These are phyloP conservation scores for Albizia julibrissin DNA, from an alignment of 306 rosid genomes.

Conservation along the genomic window DNA sequence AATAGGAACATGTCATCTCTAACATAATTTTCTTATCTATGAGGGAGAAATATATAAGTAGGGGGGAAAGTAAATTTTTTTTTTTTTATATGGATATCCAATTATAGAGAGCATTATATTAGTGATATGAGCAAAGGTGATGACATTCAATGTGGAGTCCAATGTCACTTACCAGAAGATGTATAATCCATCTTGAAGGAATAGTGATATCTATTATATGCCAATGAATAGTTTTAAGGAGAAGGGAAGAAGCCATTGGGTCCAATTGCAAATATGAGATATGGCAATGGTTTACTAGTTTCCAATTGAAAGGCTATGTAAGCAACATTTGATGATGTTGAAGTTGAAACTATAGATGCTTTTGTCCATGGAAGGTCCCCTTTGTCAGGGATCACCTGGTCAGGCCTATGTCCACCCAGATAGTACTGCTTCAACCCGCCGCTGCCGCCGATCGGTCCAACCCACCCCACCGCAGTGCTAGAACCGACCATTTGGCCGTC, in stretches of 20 bases:
- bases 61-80: too few relatives aligned
- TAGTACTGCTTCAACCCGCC: not conserved
- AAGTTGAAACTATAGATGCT: not conserved
- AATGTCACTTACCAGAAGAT: not conserved
- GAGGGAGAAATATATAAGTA: too few relatives aligned
- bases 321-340: not conserved
- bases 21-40: too few relatives aligned
- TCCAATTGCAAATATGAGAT: constrained; percentile 38
- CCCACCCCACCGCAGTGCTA: constrained; percentile 31
- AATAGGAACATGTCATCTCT: too few relatives aligned
- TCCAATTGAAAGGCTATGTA: constrained; percentile 32
- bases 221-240: not conserved
- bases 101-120: not conserved
- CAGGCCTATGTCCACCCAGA: constrained; percentile 1
- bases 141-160: not conserved
- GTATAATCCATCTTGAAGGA: constrained; percentile 32
- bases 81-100: not conserved
- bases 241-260: constrained; percentile 31
- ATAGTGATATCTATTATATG: constrained; percentile 6
- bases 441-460: not conserved
- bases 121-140: too few relatives aligned
- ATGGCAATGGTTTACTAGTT: constrained; percentile 4
- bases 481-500: constrained; percentile 38
- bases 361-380: constrained; percentile 4
- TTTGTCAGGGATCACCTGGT: not conserved